Evolutionary conservation across 768 basidiomycete species (phyloP).

Genomic region (Pisolithus tinctorius): DNA sequence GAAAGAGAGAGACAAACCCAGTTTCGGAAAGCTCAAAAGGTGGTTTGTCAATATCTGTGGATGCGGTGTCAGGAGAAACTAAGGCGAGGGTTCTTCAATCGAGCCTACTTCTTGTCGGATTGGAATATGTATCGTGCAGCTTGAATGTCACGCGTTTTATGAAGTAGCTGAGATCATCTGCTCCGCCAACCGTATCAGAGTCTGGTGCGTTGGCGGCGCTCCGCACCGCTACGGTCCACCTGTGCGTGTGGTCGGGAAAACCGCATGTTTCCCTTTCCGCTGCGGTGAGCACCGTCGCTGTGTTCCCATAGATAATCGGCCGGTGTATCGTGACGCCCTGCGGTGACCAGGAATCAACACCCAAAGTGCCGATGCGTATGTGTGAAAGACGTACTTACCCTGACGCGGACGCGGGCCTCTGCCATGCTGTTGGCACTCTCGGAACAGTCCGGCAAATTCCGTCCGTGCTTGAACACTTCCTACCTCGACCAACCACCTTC

Average conservation of each 20-base stretch:
- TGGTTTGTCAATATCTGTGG: conserved; percentile 78
- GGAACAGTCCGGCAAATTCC: conserved; percentile 34
- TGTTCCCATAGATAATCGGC: conserved; percentile 95
- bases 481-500: conserved; percentile 16
- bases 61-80: neutral
- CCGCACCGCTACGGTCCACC: conserved; percentile 94
- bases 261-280: conserved; percentile 57
- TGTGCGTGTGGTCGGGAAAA: conserved; percentile 80
- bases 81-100: neutral
- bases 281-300: conserved; percentile 67
- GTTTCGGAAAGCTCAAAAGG: conserved; percentile 97
- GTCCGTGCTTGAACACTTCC: conserved; percentile 9
- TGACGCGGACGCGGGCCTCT: conserved; percentile 67
- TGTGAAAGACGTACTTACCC: conserved; percentile 43
- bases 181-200: conserved; percentile 78
- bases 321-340: conserved; percentile 85
- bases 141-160: conserved; percentile 97
- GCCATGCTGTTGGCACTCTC: conserved; percentile 35
- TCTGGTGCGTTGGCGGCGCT: conserved; percentile 73
- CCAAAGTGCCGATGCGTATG: conserved; percentile 3
- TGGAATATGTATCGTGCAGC: conserved; percentile 92
- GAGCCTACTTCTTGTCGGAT: conserved; percentile 75
- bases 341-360: conserved; percentile 1
- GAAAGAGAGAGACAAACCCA: conserved; percentile 44
- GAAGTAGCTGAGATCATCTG: conserved; percentile 85